These are phyloP conservation scores for Exophiala bonariae DNA, from an alignment of 2,329 filamentous ascomycete species.

Conservation along the genomic window DNA sequence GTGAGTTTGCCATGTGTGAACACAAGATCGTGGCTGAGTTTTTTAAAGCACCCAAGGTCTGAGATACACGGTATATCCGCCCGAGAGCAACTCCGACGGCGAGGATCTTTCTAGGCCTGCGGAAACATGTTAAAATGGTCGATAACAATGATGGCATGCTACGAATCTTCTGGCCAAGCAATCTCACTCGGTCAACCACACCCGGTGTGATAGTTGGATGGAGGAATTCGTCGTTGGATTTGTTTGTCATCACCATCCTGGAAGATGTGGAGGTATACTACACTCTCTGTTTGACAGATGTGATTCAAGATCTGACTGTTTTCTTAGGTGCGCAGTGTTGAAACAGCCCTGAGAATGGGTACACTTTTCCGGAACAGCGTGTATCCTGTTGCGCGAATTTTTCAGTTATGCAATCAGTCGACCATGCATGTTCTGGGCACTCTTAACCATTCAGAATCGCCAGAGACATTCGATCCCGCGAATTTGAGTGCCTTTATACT, in stretches of 20 bases:
- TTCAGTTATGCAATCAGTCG: constrained; percentile 78
- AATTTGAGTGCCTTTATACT: constrained; percentile 65
- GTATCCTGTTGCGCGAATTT: constrained; percentile 77
- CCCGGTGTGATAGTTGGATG: constrained; percentile 91
- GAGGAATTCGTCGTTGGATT: constrained; percentile 86
- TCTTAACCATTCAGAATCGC: constrained; percentile 60
- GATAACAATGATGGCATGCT: constrained; percentile 75
- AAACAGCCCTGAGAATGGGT: constrained; percentile 80
- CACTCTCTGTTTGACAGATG: constrained; percentile 12
- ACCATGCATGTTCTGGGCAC: constrained; percentile 84
- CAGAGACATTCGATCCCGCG: constrained; percentile 61
- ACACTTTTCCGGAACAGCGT: constrained; percentile 80
- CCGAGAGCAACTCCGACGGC: constrained; percentile 87
- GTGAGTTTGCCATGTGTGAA: constrained; percentile 52
- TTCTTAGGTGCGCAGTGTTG: constrained; percentile 71
- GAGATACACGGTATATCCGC: constrained; percentile 82
- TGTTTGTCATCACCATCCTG: constrained; percentile 85
- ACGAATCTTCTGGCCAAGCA: constrained; percentile 97
- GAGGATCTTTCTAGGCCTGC: constrained; percentile 80
- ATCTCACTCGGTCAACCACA: constrained; percentile 69
- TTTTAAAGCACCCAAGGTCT: constrained; percentile 73
- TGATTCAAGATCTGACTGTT: constrained; percentile 17
- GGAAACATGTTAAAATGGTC: constrained; percentile 62
- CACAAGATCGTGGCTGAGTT: constrained; percentile 4
- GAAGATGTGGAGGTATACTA: constrained; percentile 81